phyloP scores from a whole-genome alignment of 108 stramenopile genomes.

The Skeletonema menzelii region DNA sequence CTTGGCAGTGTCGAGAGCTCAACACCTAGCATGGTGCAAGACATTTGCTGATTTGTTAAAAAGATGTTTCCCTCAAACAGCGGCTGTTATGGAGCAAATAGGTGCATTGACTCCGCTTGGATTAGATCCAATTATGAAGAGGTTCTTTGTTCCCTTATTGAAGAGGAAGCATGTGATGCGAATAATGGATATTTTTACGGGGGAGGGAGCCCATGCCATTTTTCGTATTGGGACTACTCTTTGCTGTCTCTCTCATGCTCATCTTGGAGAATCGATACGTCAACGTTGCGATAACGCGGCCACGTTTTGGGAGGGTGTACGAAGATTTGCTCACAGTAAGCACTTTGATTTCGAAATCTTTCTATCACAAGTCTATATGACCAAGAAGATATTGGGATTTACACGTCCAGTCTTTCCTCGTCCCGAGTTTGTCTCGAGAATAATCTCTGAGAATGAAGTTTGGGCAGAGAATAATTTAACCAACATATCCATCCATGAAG shows the following conservation, averaged over 20 bases:
- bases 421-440: constrained; percentile 26
- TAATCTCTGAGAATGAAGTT: constrained; percentile 38
- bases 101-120: constrained; percentile 42
- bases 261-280: constrained; percentile 34
- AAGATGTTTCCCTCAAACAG: constrained; percentile 48
- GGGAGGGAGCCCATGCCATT: constrained; percentile 43
- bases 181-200: constrained; percentile 44
- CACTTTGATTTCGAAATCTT: constrained; percentile 25
- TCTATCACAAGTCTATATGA: not conserved
- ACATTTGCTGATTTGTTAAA: constrained; percentile 76
- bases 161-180: constrained; percentile 43
- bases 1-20: constrained; percentile 53
- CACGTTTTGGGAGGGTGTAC: constrained; percentile 45
- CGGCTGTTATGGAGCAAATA: constrained; percentile 38
- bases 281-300: constrained; percentile 42
- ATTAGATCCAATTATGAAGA: constrained; percentile 39
- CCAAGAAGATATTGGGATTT: constrained; percentile 25
- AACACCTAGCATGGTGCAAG: constrained; percentile 67
- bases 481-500: constrained; percentile 25
- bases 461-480: constrained; percentile 40
- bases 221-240: constrained; percentile 48
- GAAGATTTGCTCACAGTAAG: constrained; percentile 35
- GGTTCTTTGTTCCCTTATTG: constrained; percentile 41
- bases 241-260: constrained; percentile 42
- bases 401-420: constrained; percentile 41